Conservation (phyloP, 305 asterid genomes). For the Solanum hybrid region DNA sequence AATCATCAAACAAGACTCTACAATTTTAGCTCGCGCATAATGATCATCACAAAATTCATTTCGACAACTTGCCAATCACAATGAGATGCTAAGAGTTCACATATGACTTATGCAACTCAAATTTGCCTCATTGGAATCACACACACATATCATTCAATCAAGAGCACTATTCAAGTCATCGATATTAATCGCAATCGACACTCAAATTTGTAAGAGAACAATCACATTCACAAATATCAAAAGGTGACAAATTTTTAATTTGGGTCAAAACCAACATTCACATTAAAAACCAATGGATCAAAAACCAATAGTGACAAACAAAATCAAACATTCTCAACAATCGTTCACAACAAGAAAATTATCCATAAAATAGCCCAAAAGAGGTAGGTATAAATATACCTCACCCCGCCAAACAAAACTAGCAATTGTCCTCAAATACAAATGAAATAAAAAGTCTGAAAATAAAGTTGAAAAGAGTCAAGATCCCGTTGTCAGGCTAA, state of each 20-base stretch:
- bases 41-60: background rate
- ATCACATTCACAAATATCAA: background rate
- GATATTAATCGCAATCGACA: background rate
- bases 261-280: background rate
- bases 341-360: background rate
- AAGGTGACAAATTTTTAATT: background rate
- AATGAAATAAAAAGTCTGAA: too few species aligned
- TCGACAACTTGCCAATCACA: background rate
- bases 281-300: background rate
- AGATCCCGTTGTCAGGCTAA: background rate
- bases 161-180: background rate
- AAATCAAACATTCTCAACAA: background rate
- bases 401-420: too few species aligned
- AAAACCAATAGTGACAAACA: too few species aligned
- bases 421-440: too few species aligned
- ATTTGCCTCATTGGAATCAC: background rate
- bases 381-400: background rate
- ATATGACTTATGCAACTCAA: background rate
- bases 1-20: background rate
- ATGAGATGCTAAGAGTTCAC: background rate
- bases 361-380: background rate
- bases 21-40: background rate
- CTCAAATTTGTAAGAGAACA: background rate
- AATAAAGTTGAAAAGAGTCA: too few species aligned
- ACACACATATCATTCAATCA: background rate